Conservation (phyloP, 2,329 filamentous ascomycete species). For the Fusarium bactridioides region DNA sequence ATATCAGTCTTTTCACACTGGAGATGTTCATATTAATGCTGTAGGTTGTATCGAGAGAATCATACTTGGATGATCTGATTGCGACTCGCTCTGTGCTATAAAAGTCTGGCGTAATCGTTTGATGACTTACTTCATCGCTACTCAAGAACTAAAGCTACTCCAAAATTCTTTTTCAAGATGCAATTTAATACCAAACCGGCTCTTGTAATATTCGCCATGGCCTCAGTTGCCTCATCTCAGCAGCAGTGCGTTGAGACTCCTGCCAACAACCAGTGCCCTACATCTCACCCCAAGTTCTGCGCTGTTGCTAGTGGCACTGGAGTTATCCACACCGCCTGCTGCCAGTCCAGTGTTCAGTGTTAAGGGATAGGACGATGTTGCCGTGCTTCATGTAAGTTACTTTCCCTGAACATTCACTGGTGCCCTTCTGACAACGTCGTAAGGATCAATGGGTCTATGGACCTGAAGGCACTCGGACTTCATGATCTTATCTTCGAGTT, state of each 20-base stretch:
- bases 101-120: too few species aligned
- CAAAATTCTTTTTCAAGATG: not conserved
- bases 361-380: not conserved
- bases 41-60: too few species aligned
- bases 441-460: too few species aligned
- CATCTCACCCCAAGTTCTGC: not conserved
- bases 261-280: not conserved
- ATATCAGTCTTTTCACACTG: too few species aligned
- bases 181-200: not conserved
- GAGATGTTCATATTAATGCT: accelerated
- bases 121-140: not conserved
- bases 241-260: not conserved
- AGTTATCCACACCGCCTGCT: not conserved
- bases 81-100: too few species aligned
- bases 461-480: accelerated
- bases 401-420: too few species aligned
- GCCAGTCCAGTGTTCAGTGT: not conserved
- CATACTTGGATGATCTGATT: too few species aligned
- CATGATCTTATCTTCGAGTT: too few species aligned
- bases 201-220: not conserved
- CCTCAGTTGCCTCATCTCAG: not conserved
- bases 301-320: not conserved
- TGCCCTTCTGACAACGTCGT: too few species aligned
- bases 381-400: not conserved
- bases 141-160: not conserved